Evolutionary conservation across 129 eudicot genomes (phyloP).

Genomic region (carrot (Daucus carota)): DNA sequence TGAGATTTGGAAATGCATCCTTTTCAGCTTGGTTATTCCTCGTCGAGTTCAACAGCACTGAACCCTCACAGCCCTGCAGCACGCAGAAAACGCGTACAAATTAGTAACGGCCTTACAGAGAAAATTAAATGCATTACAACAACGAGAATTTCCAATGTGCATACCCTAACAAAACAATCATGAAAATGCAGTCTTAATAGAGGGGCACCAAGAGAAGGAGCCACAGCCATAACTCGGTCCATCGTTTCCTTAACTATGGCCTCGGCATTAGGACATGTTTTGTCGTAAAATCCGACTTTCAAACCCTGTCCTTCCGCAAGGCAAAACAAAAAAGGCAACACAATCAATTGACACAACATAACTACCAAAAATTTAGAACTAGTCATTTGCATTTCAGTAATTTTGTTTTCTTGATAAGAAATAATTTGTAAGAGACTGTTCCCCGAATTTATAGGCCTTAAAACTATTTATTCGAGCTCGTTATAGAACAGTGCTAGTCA

Average conservation of each 20-base stretch:
- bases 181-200: conserved; percentile 59
- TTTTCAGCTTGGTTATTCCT: not conserved
- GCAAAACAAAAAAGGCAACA: conserved; percentile 2
- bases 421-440: too few relatives aligned
- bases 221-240: conserved; percentile 29
- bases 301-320: conserved; percentile 30
- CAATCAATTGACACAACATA: not conserved
- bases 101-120: too few relatives aligned
- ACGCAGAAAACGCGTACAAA: not conserved
- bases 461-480: not conserved
- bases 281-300: conserved; percentile 41
- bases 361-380: not conserved
- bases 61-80: not conserved
- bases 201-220: conserved; percentile 55
- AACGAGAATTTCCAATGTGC: not conserved
- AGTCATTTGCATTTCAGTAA: not conserved
- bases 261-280: conserved; percentile 47
- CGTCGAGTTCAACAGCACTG: not conserved
- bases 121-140: too few relatives aligned
- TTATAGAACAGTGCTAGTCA: not conserved
- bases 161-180: conserved; percentile 60
- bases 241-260: conserved; percentile 26
- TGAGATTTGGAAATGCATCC: not conserved
- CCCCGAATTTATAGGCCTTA: not conserved
- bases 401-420: not conserved